phyloP scores from a whole-genome alignment of 2,329 filamentous ascomycete species.

The Pseudocercospora pini-densiflorae region DNA sequence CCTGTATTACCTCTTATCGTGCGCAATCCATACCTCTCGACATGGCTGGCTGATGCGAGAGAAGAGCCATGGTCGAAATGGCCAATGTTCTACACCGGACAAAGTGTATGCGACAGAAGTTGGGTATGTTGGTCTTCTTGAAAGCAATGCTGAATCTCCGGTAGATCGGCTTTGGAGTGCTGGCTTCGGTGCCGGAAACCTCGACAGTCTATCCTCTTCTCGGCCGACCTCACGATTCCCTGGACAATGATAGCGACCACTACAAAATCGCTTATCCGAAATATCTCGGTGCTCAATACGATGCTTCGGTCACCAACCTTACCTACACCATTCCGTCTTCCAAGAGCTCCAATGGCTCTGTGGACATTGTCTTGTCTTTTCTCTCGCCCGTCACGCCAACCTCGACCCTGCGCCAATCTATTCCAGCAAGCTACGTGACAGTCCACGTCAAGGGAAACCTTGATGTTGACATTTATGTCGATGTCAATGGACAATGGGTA shows the following conservation, averaged over 20 bases:
- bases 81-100: constrained; percentile 84
- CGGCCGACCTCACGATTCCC: constrained; percentile 68
- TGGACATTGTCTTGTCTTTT: constrained; percentile 66
- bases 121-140: background rate
- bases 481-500: constrained; percentile 70
- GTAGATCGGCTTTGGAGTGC: constrained; percentile 65
- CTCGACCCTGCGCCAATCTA: constrained; percentile 77
- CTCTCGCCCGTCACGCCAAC: constrained; percentile 81
- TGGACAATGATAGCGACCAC: constrained; percentile 51
- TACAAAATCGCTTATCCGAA: constrained; percentile 63
- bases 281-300: constrained; percentile 67
- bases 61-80: constrained; percentile 79
- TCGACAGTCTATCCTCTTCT: constrained; percentile 66
- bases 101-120: constrained; percentile 54
- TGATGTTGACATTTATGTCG: constrained; percentile 53
- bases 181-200: constrained; percentile 65
- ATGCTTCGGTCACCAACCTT: constrained; percentile 72
- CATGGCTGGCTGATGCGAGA: constrained; percentile 67
- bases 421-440: constrained; percentile 81
- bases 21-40: constrained; percentile 56
- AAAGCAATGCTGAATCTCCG: constrained; percentile 15
- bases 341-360: constrained; percentile 38
- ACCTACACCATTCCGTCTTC: constrained; percentile 64
- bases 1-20: constrained; percentile 57
- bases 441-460: constrained; percentile 70